Evolutionary conservation across 805 yeast genomes (phyloP), one percentile per base, ranked within the genome.

Genomic region (Monosporozyma aerobia): DNA sequence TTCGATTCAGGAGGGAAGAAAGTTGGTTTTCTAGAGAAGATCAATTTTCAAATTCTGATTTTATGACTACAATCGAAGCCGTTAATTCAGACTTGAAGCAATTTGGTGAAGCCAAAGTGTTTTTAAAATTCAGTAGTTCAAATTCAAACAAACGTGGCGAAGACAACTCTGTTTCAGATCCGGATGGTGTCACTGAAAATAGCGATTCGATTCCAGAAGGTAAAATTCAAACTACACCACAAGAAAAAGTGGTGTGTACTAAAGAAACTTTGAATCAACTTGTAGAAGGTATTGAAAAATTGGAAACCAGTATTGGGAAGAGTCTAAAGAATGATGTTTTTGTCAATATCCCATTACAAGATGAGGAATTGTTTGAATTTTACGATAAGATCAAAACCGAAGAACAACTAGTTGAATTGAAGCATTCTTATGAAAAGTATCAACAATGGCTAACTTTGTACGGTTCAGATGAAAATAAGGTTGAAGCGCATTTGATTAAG

Each of bases 331-430:
- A 22, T 14, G 49, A 43, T 43, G n/a, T 57, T 11, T 37, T 56
- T 13, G 56, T 63, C 13, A 60, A 62, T 47, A 56, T 65, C 23
- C 58, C 63, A 1, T 57, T 56, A 19, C 47, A 53, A 6, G 51
- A 60, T 40, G 48, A 57, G 27, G 59, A 55, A 6, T 43, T 64
- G 9, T 61, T 60, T 50, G 60, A 63, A 5, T 61, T 62, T 54
- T 66, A 58, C 47, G 47, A 62, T 13, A 57, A 60, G 6, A 50
- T 63, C n/a, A 57, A 57, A 14, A 41, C 53, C 2, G 56, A 51
- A 32, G 49, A 43, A 9, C 54, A 58, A 33, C 52, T 65, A 39
- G 53, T 55, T n/a, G 57, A 56, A 8, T 48, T 64, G 3, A 54
- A 56, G 44, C 54, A 56, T 29, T 59, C 59, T 8, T 61, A 56